Evolutionary conservation across 148 eudicot species (phyloP).

Genomic region (Selenicereus undatus): DNA sequence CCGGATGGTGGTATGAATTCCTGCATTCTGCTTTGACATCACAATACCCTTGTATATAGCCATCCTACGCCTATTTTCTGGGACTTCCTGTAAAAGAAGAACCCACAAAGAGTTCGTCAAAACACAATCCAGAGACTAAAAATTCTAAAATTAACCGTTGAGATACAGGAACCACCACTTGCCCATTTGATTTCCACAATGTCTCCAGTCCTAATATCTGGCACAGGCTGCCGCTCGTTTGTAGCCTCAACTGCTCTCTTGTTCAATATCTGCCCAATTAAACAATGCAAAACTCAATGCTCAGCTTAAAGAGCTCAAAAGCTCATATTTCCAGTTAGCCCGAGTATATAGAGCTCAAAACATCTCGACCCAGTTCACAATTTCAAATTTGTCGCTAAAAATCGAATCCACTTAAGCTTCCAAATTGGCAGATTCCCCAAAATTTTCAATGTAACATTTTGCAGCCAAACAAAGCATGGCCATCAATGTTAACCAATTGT

Average conservation of each 20-base stretch:
- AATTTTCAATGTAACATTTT: not conserved
- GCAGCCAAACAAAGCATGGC: not conserved
- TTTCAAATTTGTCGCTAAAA: not conserved
- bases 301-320: not conserved
- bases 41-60: slow-evolving; percentile 90
- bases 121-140: not conserved
- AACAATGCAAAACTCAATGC: not conserved
- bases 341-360: too few species aligned
- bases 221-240: slow-evolving; percentile 51
- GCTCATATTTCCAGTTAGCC: not conserved
- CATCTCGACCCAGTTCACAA: not conserved
- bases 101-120: slow-evolving; percentile 16
- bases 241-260: slow-evolving; percentile 78
- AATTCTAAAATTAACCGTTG: not conserved
- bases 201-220: slow-evolving; percentile 82
- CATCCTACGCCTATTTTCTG: slow-evolving; percentile 64
- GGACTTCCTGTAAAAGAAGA: slow-evolving; percentile 54
- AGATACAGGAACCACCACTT: slow-evolving; percentile 13
- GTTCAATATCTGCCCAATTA: slow-evolving; percentile 58
- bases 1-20: slow-evolving; percentile 86
- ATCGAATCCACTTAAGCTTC: not conserved
- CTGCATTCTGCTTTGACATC: slow-evolving; percentile 89
- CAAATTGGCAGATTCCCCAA: not conserved
- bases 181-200: slow-evolving; percentile 80
- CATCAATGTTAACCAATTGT: not conserved